Evolutionary conservation across 2,329 filamentous ascomycete species (phyloP).

Genomic region (Colletotrichum filicis): DNA sequence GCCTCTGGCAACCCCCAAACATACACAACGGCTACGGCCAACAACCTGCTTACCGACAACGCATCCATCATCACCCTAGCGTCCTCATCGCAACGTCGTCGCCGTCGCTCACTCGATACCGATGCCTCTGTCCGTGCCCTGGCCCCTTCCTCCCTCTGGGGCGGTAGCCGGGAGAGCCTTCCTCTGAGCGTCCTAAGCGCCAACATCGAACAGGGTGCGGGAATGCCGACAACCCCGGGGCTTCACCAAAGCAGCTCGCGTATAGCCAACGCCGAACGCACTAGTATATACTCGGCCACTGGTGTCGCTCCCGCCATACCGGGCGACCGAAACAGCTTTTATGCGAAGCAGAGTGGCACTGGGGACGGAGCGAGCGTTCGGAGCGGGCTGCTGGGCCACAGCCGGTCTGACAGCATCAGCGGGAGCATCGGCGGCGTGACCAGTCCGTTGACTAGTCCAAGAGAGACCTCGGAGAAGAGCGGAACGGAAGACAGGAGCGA

Average conservation of each 20-base stretch:
- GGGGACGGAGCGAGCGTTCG: constrained; percentile 82
- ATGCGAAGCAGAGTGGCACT: constrained; percentile 68
- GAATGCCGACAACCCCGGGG: constrained; percentile 57
- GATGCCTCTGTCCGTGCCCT: constrained; percentile 87
- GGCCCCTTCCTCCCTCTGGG: constrained; percentile 85
- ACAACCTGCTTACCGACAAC: constrained; percentile 85
- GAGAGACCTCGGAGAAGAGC: constrained; percentile 49
- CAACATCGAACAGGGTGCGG: constrained; percentile 65
- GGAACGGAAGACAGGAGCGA: constrained; percentile 45
- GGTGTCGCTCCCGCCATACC: constrained; percentile 73
- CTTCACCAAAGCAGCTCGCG: constrained; percentile 62
- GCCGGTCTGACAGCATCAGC: constrained; percentile 82
- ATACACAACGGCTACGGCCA: constrained; percentile 82
- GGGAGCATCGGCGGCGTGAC: constrained; percentile 75
- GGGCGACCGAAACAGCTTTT: constrained; percentile 85
- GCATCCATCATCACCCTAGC: constrained; percentile 87
- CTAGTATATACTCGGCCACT: constrained; percentile 83
- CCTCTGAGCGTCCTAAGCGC: constrained; percentile 82
- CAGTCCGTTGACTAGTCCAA: constrained; percentile 71
- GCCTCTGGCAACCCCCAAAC: constrained; percentile 70
- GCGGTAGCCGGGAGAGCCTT: constrained; percentile 82
- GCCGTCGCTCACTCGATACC: constrained; percentile 84
- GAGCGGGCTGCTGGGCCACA: constrained; percentile 81
- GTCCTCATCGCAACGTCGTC: constrained; percentile 81
- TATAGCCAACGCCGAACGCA: constrained; percentile 65